Evolutionary conservation across 352 stramenopile genomes (phyloP).

Genomic region (Phytophthora boehmeriae): DNA sequence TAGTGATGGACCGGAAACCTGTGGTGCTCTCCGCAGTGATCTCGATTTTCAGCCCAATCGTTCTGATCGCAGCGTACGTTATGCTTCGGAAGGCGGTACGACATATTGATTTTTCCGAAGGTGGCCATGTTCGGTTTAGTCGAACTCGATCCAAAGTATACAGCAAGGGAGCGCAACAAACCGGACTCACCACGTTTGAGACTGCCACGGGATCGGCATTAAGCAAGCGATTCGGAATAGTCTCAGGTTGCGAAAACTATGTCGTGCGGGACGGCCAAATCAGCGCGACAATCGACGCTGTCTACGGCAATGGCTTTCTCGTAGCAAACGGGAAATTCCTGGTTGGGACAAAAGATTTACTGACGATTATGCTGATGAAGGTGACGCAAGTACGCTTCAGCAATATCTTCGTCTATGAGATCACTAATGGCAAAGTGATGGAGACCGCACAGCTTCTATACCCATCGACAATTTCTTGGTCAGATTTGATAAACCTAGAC

Average conservation of each 20-base stretch:
- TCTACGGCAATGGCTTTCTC: conserved; percentile 49
- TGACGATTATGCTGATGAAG: conserved; percentile 45
- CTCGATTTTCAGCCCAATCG: conserved; percentile 26
- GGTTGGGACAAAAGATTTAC: conserved; percentile 34
- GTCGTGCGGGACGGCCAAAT: conserved; percentile 15
- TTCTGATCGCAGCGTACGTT: conserved; percentile 27
- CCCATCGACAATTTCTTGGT: conserved; percentile 35
- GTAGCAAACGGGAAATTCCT: conserved; percentile 43
- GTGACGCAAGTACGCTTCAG: conserved; percentile 33
- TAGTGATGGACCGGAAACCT: conserved; percentile 10
- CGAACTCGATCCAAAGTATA: conserved; percentile 10
- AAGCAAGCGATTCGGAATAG: conserved; percentile 25
- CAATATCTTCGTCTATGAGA: conserved; percentile 39
- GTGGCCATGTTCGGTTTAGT: background rate
- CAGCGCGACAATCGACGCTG: conserved; percentile 35
- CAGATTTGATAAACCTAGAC: conserved; percentile 26
- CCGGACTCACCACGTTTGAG: conserved; percentile 27
- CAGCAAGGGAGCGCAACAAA: conserved; percentile 7
- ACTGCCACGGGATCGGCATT: conserved; percentile 26
- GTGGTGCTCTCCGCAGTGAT: conserved; percentile 23
- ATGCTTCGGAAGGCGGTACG: conserved; percentile 17
- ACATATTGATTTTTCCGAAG: background rate
- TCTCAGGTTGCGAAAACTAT: conserved; percentile 35
- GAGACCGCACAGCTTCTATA: conserved; percentile 37
- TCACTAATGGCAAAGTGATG: conserved; percentile 20